These are phyloP conservation scores for Strobilomyces confusus DNA, from an alignment of 768 basidiomycete species.

Conservation along the genomic window DNA sequence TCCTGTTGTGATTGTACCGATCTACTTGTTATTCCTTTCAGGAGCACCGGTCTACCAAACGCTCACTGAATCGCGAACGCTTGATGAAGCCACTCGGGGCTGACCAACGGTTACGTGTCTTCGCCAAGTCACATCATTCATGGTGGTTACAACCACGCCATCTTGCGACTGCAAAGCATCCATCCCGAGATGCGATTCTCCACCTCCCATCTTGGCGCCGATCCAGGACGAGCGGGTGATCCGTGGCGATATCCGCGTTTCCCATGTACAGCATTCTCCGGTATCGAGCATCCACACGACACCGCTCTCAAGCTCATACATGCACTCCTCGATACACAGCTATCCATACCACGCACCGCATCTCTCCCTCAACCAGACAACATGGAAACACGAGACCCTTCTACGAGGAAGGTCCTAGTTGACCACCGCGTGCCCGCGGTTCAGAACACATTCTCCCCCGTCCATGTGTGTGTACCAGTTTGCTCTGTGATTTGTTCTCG, in stretches of 20 bases:
- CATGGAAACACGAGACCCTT: constrained; percentile 46
- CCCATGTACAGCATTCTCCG: constrained; percentile 30
- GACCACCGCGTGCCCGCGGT: neutral
- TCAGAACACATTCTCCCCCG: neutral
- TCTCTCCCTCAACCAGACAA: constrained; percentile 35
- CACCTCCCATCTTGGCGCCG: constrained; percentile 54
- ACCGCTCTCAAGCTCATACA: constrained; percentile 34
- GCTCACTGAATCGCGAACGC: no score
- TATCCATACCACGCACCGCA: constrained; percentile 41
- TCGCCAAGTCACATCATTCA: constrained; percentile 29
- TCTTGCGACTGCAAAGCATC: constrained; percentile 20
- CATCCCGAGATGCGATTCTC: constrained; percentile 45
- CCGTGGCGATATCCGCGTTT: constrained; percentile 28
- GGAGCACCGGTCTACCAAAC: no score
- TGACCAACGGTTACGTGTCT: constrained; percentile 32
- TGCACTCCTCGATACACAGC: constrained; percentile 38
- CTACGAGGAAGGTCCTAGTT: constrained; percentile 34
- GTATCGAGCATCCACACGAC: constrained; percentile 30
- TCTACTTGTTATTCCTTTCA: no score
- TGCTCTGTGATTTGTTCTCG: constrained; percentile 9
- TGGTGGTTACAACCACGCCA: constrained; percentile 19
- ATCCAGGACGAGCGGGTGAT: constrained; percentile 42
- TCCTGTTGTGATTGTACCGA: no score
- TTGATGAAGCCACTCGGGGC: constrained; percentile 26
- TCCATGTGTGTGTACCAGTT: neutral